Evolutionary conservation across 495 filamentous ascomycete species (phyloP), one percentile per base, ranked within the genome.

Genomic region (Polyplosphaeria fusca): DNA sequence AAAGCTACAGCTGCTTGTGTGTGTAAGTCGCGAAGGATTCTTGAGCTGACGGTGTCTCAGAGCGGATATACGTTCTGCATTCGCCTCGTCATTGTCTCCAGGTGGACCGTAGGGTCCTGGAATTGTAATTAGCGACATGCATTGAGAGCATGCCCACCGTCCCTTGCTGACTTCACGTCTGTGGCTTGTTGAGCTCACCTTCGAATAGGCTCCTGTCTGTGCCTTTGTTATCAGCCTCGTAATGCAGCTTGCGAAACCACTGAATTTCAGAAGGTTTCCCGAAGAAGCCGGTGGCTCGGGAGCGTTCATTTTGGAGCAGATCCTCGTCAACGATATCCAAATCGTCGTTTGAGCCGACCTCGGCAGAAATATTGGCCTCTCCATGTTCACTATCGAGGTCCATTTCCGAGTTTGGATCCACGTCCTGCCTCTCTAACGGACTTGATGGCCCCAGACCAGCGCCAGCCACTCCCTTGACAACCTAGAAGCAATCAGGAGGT

Each of bases 261-360:
- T 69, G 68, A 9, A 82, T 74, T 47, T 82, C 80, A 0, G 82
- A 86, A 42, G 76, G 80, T 52, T 79, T 82, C 18, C 83, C 83
- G 51, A 83, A 71, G 59, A 79, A 85, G 0, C 82, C 79, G 13
- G 75, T 80, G 2, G 71, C 68, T 56, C 71, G 65, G 5, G 74
- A 68, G 37, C 69, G 65, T 55, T 77, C 73, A 25, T 64, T 78
- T 23, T 74, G 74, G 60, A 82, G 83, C 13, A 79, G 63, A 43
- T 87, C 84, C 62, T 86, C 80, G 38, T 81, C 72, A n/a, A 85
- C 75, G 12, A 75, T 71, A 58, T 86, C 84, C 20, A 82, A 68
- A 12, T 80, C 81, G 23, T 79, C 80, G 2, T 79, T 76, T 1
- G 84, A 87, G 9, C 83, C 82, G 37, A 80, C 76, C 3, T 81